Base-by-base conservation (phyloP, 805 yeast species). In the Starmerella geochares region DNA sequence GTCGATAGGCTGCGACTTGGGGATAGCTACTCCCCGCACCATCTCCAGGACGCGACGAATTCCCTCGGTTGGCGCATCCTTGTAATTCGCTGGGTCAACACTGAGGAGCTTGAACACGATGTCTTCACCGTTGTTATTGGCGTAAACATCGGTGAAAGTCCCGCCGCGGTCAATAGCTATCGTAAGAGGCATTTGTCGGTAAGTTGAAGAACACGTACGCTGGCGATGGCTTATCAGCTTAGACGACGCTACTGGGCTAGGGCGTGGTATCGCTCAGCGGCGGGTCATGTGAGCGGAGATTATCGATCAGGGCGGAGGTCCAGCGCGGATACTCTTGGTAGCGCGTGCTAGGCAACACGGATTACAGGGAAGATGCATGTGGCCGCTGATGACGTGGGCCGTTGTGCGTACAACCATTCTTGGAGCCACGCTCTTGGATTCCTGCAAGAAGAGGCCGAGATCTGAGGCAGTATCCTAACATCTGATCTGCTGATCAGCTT, bases 61-160 rank as follows among this genome's bases (percentile, higher is more conserved):
- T 8, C 95, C 97, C 67, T 88, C 96, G 19, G 88, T 71, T 11
- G 95, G 94, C 0, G 97, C 95, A 71, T 88, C 97, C 2, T 73
- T 69, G 62, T 88, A 88, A 66, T 88, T 88, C 24, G 74, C 71
- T 0, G 96, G 95, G 60, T 88, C 96, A 3, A 85, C 95, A 0
- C 95, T 86, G 21, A 88, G 70, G 25, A 88, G 68, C 64, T 88
- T 88, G 64, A 88, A 74, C 2, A 84, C 79, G 32, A 76, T 73
- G 60, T 83, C 88, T 25, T 65, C 67, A 33, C 73, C 74, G 14
- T 71, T 60, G 61, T 77, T 68, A 56, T 71, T 69, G 57, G 70
- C 86, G 68, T 48, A 79, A 67, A 66, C 82, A 73, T 86, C 96
- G 0, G 95, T 86, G 69, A 87, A 87, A 0, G 96, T 88, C 50